Conservation (phyloP, 371 early-diverging fungal genomes). For the Saksenaea vasiformis region DNA sequence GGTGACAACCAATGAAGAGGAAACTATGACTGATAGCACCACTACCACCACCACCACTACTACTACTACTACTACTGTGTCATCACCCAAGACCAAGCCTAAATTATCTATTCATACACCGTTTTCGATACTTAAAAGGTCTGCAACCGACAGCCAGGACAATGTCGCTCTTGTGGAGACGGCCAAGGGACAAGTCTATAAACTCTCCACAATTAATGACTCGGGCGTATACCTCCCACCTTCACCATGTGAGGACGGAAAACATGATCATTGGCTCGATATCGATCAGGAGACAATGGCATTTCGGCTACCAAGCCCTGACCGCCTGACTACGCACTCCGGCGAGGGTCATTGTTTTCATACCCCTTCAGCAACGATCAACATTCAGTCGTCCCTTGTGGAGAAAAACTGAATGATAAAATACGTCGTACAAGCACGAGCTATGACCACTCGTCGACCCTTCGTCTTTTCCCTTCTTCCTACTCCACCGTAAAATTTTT, state of each 20-base stretch:
- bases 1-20: not conserved
- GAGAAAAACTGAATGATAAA: not conserved
- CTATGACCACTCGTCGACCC: not conserved
- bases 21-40: not conserved
- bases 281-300: constrained; percentile 23
- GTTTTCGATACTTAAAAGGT: not conserved
- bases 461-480: not conserved
- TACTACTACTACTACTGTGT: not conserved
- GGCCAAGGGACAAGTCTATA: constrained; percentile 24
- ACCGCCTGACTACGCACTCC: constrained; percentile 3
- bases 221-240: constrained; percentile 39
- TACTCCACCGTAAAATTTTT: not conserved
- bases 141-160: constrained; percentile 50
- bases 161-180: constrained; percentile 48
- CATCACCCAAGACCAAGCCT: not conserved
- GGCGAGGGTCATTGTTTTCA: constrained; percentile 9
- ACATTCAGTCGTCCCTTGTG: not conserved
- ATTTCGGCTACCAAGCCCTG: constrained; percentile 34
- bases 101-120: not conserved
- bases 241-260: constrained; percentile 15
- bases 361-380: constrained; percentile 10
- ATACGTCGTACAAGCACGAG: not conserved
- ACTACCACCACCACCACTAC: too few relatives aligned
- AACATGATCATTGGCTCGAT: constrained; percentile 37
- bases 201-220: constrained; percentile 36